Base-by-base conservation (phyloP, 306 rosid species). In the Citrullus colocynthis region DNA sequence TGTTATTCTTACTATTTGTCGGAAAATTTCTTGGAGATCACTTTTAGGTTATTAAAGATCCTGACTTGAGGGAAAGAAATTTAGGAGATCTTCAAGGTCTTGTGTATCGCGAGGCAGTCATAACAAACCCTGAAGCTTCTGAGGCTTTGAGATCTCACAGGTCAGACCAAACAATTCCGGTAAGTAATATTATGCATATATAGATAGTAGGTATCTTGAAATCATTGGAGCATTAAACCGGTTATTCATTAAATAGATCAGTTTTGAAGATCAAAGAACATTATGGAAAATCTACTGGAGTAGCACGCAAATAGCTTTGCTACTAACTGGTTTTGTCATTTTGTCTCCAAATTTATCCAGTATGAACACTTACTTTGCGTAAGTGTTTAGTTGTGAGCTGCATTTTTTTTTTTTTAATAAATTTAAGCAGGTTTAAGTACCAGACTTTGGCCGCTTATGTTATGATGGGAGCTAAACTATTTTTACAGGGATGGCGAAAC, bases 11-110 rank as follows among this genome's bases (percentile, higher is more conserved):
- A 49, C 30, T 72, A 17, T 30, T 24, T 71, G 12, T 71, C 17
- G 42, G 42, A 48, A 72, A 72, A 49, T 72, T 49, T 28, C 28
- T 49, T 13, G 20, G 28, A 77, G 32, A 20, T 24, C 77, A 76
- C 82, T 77, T 83, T 77, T 85, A 92, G 97, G 93, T 94, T 78
- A 80, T 85, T 84, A 85, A 80, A 83, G 96, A 95, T 82, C 79
- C 85, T 83, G 89, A 82, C 63, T 75, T 95, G 81, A 87, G 97
- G 72, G 96, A 95, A 82, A 86, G 98, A 83, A 82, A 95, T 83
- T 83, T 90, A 21, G 98, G 97, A 79, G 91, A 89, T 77, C 95
- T 95, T 82, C 98, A 95, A 84, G 97, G 97, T 75, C 80, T 82
- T 69, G 81, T 82, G 73, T 60, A 39, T 37, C 84, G 74, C 17